phyloP scores from a whole-genome alignment of 169 alveolate genomes.

The Condylostoma magnum region DNA sequence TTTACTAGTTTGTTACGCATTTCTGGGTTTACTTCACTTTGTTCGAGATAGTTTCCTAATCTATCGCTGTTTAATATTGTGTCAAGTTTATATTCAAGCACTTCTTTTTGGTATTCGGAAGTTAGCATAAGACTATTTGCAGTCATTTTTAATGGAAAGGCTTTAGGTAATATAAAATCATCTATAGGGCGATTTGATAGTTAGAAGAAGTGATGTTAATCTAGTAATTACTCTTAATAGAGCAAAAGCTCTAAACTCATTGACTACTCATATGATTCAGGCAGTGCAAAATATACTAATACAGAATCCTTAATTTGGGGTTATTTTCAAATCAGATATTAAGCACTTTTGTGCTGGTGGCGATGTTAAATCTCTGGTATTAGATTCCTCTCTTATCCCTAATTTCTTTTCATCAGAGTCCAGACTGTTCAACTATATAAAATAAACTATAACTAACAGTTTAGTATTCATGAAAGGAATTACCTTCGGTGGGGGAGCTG shows the following conservation, averaged over 20 bases:
- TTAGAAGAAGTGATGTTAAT: neutral
- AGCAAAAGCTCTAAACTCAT: constrained; percentile 3
- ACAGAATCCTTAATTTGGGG: no score
- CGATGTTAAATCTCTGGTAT: constrained; percentile 57
- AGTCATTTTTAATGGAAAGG: no score
- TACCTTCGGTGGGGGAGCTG: constrained; percentile 90
- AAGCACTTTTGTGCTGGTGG: constrained; percentile 88
- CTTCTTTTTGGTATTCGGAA: no score
- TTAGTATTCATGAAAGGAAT: constrained; percentile 75
- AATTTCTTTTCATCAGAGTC: constrained; percentile 64
- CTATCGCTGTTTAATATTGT: no score
- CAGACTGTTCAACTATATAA: constrained; percentile 49
- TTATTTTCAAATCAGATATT: no score
- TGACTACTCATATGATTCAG: no score
- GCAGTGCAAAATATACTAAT: no score
- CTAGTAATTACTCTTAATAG: neutral
- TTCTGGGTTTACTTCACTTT: neutral
- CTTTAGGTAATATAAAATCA: no score
- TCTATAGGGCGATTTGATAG: no score
- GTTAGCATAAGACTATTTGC: no score
- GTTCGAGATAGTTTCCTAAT: no score
- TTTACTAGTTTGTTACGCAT: constrained; percentile 7
- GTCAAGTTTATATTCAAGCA: no score
- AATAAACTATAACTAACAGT: constrained; percentile 55
- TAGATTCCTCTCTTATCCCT: constrained; percentile 18